Percentiles rank a stretch among this genome's conserved stretches.
Evolutionary conservation across 495 filamentous ascomycete species (phyloP).

Genomic region (Melanomma pulvis-pyrius): DNA sequence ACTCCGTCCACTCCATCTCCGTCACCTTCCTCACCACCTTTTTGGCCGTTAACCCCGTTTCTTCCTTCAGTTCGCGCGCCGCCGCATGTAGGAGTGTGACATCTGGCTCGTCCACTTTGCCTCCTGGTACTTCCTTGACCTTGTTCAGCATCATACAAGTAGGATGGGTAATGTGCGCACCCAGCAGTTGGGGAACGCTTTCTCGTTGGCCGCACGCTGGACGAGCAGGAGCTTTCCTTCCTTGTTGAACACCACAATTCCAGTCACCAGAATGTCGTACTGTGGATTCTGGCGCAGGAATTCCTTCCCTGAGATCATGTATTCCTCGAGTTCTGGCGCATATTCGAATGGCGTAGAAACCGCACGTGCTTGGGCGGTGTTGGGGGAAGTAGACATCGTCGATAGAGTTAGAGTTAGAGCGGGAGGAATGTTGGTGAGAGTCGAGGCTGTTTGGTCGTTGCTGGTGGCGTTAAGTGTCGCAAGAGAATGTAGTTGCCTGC

Average conservation of each 20-base stretch:
- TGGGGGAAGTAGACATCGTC: neutral
- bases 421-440: neutral
- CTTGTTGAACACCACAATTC: constrained; percentile 40
- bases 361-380: neutral
- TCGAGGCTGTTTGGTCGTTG: too few species aligned
- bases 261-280: constrained; percentile 12
- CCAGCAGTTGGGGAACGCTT: constrained; percentile 47
- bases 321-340: constrained; percentile 18
- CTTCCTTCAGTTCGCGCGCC: constrained; percentile 61
- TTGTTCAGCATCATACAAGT: neutral
- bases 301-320: constrained; percentile 23
- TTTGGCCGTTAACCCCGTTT: constrained; percentile 58
- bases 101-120: constrained; percentile 54
- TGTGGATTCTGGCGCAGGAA: constrained; percentile 26
- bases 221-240: constrained; percentile 57
- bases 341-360: constrained; percentile 19
- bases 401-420: neutral
- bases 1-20: constrained; percentile 39
- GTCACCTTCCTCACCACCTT: constrained; percentile 50
- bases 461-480: too few species aligned
- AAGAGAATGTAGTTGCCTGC: too few species aligned
- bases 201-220: constrained; percentile 50
- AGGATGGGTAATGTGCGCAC: constrained; percentile 1
- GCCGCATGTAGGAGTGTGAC: constrained; percentile 57
- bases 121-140: constrained; percentile 61